phyloP scores from a whole-genome alignment of 768 basidiomycete genomes.

The Lactarius sp. region DNA sequence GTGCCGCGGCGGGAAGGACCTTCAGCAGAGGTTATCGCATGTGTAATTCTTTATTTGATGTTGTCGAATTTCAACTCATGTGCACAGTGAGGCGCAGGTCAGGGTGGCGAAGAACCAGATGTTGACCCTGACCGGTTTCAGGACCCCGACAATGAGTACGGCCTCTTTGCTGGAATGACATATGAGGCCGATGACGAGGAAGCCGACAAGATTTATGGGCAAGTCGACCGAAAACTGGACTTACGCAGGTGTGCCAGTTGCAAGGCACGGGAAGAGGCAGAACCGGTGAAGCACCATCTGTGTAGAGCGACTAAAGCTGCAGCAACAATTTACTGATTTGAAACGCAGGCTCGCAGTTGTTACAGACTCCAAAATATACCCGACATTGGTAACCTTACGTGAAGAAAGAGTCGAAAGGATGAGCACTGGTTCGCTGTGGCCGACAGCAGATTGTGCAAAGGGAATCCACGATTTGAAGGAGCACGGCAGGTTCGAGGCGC shows the following conservation, averaged over 20 bases:
- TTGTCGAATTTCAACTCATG: slow-evolving; percentile 10
- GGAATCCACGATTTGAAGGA: slow-evolving; percentile 33
- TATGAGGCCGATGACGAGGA: slow-evolving; percentile 98
- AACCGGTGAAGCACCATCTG: slow-evolving; percentile 62
- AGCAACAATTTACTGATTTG: slow-evolving; percentile 92
- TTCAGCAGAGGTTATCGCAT: slow-evolving; percentile 88
- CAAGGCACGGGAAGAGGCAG: slow-evolving; percentile 69
- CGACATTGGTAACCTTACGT: slow-evolving; percentile 95
- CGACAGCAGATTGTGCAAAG: slow-evolving; percentile 75
- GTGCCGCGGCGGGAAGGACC: slow-evolving; percentile 95
- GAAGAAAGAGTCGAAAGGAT: slow-evolving; percentile 81
- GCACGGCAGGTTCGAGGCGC: slow-evolving; percentile 74
- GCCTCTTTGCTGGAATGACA: slow-evolving; percentile 90
- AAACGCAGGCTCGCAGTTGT: slow-evolving; percentile 85
- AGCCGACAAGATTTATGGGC: slow-evolving; percentile 91
- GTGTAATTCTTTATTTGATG: slow-evolving; percentile 31
- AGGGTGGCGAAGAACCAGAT: slow-evolving; percentile 84
- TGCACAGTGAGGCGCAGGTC: slow-evolving; percentile 78
- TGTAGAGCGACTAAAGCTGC: slow-evolving; percentile 72
- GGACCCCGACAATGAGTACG: slow-evolving; percentile 96
- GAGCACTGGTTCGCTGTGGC: slow-evolving; percentile 87
- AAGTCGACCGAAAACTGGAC: slow-evolving; percentile 90
- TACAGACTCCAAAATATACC: slow-evolving; percentile 85
- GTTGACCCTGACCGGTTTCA: slow-evolving; percentile 88
- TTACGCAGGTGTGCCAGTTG: slow-evolving; percentile 70